Conservation (phyloP, 768 basidiomycete species). For the Hypholoma sublateritium region DNA sequence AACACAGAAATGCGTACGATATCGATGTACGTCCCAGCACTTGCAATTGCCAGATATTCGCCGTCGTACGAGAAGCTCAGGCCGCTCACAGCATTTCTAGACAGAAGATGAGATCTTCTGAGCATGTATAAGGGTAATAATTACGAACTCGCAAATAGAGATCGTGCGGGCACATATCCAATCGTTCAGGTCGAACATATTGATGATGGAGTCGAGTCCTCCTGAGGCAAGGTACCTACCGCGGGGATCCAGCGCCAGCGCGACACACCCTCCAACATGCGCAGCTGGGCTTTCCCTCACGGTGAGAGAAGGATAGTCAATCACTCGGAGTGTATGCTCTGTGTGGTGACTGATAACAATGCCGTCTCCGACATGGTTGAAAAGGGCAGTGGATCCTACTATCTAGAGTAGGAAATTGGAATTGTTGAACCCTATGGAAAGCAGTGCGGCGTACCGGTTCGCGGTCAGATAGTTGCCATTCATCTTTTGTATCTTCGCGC, state of each 20-base stretch:
- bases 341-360: slow-evolving; percentile 65
- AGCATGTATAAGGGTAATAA: neutral
- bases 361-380: slow-evolving; percentile 75
- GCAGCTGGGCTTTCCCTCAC: slow-evolving; percentile 65
- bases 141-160: slow-evolving; percentile 74
- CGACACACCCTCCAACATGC: slow-evolving; percentile 79
- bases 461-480: slow-evolving; percentile 48
- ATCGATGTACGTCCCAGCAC: slow-evolving; percentile 70
- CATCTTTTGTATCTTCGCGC: slow-evolving; percentile 46
- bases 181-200: slow-evolving; percentile 75
- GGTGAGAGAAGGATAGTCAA: slow-evolving; percentile 65
- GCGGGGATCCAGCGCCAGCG: slow-evolving; percentile 77
- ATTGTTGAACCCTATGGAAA: neutral
- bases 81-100: slow-evolving; percentile 67
- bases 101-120: slow-evolving; percentile 3
- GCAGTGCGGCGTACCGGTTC: slow-evolving; percentile 39
- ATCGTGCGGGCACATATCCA: slow-evolving; percentile 82
- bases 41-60: slow-evolving; percentile 80
- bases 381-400: slow-evolving; percentile 66
- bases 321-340: slow-evolving; percentile 63
- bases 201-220: slow-evolving; percentile 80
- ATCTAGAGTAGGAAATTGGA: slow-evolving; percentile 24
- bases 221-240: slow-evolving; percentile 83
- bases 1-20: slow-evolving; percentile 51
- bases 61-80: slow-evolving; percentile 83